phyloP scores from a whole-genome alignment of 2,329 filamentous ascomycete genomes.

The Thelonectria rubi region DNA sequence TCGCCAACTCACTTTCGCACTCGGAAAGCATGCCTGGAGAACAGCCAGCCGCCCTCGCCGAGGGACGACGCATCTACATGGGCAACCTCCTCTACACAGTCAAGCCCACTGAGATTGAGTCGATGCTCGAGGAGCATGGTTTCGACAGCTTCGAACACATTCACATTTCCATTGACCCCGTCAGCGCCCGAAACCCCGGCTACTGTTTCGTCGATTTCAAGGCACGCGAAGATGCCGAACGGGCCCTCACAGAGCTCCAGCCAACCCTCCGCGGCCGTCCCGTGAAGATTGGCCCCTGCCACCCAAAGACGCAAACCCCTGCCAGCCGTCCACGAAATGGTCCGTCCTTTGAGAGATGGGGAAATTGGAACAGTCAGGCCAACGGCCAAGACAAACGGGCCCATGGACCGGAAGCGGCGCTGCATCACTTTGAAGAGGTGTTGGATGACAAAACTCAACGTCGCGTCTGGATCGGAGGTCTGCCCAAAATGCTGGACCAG shows the following conservation, averaged over 20 bases:
- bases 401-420: slow-evolving; percentile 24
- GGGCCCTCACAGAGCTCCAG: slow-evolving; percentile 61
- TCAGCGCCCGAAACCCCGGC: slow-evolving; percentile 74
- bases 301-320: slow-evolving; percentile 56
- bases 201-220: slow-evolving; percentile 79
- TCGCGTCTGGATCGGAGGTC: slow-evolving; percentile 61
- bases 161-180: slow-evolving; percentile 74
- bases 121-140: slow-evolving; percentile 58
- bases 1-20: background rate
- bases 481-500: slow-evolving; percentile 60
- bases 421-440: slow-evolving; percentile 44
- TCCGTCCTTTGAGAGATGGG: slow-evolving; percentile 53
- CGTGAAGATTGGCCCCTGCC: slow-evolving; percentile 71
- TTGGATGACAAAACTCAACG: slow-evolving; percentile 38
- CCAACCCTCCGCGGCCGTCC: slow-evolving; percentile 64
- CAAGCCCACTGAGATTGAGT: slow-evolving; percentile 66
- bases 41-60: slow-evolving; percentile 36
- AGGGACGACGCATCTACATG: slow-evolving; percentile 64
- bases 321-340: slow-evolving; percentile 24
- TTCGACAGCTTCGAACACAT: slow-evolving; percentile 60
- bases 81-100: slow-evolving; percentile 68
- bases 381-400: slow-evolving; percentile 18
- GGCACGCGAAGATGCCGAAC: slow-evolving; percentile 63
- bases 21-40: slow-evolving; percentile 1
- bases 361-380: slow-evolving; percentile 50